A percentile compares a stretch with the other conserved stretches of the same genome.
phyloP scores from a whole-genome alignment of 345 rosid genomes.

The Eucalyptus curtisii region DNA sequence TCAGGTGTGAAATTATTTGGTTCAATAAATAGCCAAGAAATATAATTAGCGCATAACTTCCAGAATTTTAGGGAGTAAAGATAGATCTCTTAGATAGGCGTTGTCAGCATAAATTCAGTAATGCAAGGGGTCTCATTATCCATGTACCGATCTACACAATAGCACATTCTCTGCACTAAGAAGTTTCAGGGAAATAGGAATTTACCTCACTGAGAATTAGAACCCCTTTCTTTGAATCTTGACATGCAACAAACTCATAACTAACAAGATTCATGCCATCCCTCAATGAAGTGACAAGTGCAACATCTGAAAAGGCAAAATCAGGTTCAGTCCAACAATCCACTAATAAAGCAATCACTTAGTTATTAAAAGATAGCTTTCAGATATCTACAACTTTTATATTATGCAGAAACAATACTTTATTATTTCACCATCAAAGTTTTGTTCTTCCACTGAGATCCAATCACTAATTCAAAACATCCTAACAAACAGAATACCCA shows the following conservation, averaged over 20 bases:
- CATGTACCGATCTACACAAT: not conserved
- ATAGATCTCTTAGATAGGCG: not conserved
- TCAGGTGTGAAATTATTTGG: not conserved
- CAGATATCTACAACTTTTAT: not conserved
- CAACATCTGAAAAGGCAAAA: constrained; percentile 53
- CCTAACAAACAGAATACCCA: not conserved
- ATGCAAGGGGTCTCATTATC: not conserved
- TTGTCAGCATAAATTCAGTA: not conserved
- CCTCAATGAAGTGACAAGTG: constrained; percentile 94
- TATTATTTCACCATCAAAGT: not conserved
- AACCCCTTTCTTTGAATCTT: constrained; percentile 94
- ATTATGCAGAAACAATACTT: not conserved
- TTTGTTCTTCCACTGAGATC: not conserved
- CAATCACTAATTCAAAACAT: not conserved
- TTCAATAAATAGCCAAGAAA: not conserved
- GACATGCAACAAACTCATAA: constrained; percentile 99
- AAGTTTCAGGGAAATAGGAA: not conserved
- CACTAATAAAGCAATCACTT: not conserved
- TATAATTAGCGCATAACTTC: not conserved
- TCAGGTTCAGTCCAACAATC: not conserved
- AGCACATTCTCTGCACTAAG: not conserved
- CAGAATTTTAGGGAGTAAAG: not conserved
- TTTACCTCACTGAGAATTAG: constrained; percentile 98
- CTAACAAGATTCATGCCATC: constrained; percentile 99
- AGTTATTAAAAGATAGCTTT: not conserved